These are phyloP conservation scores for Lycium barbarum DNA, from an alignment of 257 asterid species.

Conservation along the genomic window DNA sequence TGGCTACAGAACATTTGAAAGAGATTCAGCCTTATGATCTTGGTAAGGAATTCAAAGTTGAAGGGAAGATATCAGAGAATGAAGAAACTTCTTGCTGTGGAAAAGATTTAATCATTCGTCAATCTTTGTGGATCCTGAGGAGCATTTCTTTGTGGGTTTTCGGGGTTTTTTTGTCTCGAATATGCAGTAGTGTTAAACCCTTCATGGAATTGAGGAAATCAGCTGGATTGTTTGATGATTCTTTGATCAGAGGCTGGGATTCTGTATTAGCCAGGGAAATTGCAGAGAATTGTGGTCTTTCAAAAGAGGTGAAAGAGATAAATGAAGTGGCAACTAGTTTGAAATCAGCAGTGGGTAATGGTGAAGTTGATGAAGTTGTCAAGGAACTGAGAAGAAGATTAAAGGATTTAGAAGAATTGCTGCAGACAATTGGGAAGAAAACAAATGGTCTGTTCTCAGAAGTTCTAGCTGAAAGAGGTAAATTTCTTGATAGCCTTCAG, in stretches of 20 bases:
- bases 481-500: constrained; percentile 54
- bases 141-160: constrained; percentile 49
- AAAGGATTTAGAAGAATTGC: constrained; percentile 46
- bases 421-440: constrained; percentile 50
- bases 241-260: constrained; percentile 47
- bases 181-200: constrained; percentile 47
- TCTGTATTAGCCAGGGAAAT: constrained; percentile 39
- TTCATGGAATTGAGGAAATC: constrained; percentile 48
- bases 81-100: constrained; percentile 41
- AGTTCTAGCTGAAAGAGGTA: constrained; percentile 57
- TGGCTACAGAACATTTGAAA: constrained; percentile 30
- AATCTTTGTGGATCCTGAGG: constrained; percentile 45
- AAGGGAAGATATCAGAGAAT: constrained; percentile 29
- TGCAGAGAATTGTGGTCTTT: constrained; percentile 32
- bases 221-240: constrained; percentile 40
- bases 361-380: constrained; percentile 31
- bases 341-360: constrained; percentile 6
- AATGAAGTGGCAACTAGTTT: constrained; percentile 41
- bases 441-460: constrained; percentile 53
- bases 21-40: constrained; percentile 36
- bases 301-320: constrained; percentile 60
- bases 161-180: constrained; percentile 53
- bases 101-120: constrained; percentile 49
- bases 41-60: constrained; percentile 38
- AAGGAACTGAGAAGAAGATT: constrained; percentile 45